Evolutionary conservation across 805 yeast genomes (phyloP).

Genomic region (Hanseniaspora lachancei): DNA sequence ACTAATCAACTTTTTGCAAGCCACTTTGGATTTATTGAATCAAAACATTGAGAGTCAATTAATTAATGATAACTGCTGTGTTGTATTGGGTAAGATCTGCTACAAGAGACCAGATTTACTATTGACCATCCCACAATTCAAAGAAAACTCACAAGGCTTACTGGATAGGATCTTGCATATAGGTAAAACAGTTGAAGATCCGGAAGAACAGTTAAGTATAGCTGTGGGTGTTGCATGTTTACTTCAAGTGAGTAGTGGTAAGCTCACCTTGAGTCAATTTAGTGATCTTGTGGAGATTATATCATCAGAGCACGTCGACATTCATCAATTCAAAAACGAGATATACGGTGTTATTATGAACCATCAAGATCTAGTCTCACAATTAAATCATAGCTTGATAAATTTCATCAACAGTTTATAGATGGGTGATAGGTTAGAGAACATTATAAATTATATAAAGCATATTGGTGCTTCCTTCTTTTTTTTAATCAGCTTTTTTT

Average conservation of each 20-base stretch:
- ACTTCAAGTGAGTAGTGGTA: slow-evolving; percentile 26
- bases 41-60: slow-evolving; percentile 27
- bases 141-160: slow-evolving; percentile 27
- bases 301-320: slow-evolving; percentile 21
- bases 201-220: slow-evolving; percentile 79
- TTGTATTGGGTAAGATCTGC: slow-evolving; percentile 80
- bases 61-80: slow-evolving; percentile 75
- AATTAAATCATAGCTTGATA: neutral
- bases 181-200: slow-evolving; percentile 55
- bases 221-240: slow-evolving; percentile 71
- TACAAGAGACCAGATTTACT: slow-evolving; percentile 44
- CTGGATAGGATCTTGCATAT: slow-evolving; percentile 58
- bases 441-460: too few relatives aligned
- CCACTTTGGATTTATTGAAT: slow-evolving; percentile 15
- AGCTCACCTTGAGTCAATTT: slow-evolving; percentile 5
- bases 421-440: neutral
- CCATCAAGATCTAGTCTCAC: slow-evolving; percentile 9
- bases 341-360: slow-evolving; percentile 20
- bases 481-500: too few relatives aligned
- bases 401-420: slow-evolving; percentile 8
- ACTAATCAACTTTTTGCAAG: slow-evolving; percentile 16
- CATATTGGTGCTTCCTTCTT: too few relatives aligned
- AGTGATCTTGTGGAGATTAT: slow-evolving; percentile 22
- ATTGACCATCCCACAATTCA: slow-evolving; percentile 37
- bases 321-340: slow-evolving; percentile 23